A percentile compares a stretch with the other conserved stretches of the same genome.
These are phyloP conservation scores for Aspergillus luchuensis DNA, from an alignment of 2,329 filamentous ascomycete genomes.

Conservation along the genomic window DNA sequence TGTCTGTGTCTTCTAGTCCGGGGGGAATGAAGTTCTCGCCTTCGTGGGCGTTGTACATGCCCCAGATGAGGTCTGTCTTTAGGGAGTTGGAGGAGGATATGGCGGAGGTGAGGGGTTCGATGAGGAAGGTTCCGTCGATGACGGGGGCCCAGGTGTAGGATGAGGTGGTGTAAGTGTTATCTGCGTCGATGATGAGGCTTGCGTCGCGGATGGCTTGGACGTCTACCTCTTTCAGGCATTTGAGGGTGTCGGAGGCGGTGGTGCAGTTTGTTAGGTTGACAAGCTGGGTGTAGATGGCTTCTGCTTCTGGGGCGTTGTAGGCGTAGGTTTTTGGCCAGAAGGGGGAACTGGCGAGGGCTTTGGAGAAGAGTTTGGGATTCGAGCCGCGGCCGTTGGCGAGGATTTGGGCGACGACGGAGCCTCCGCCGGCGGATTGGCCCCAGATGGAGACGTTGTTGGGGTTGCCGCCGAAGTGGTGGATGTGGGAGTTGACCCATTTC, in stretches of 20 bases:
- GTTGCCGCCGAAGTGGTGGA: conserved; percentile 58
- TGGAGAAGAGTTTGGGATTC: conserved; percentile 50
- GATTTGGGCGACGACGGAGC: conserved; percentile 41
- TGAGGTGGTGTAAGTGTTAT: conserved; percentile 57
- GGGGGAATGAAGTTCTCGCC: conserved; percentile 63
- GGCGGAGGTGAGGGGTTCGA: conserved; percentile 49
- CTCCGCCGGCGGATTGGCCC: conserved; percentile 60
- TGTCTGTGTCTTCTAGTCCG: conserved; percentile 43
- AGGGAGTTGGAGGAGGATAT: conserved; percentile 38
- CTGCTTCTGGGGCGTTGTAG: conserved; percentile 54
- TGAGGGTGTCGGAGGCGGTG: conserved; percentile 47
- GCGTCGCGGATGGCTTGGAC: conserved; percentile 58
- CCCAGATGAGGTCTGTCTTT: conserved; percentile 52
- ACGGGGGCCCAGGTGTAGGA: conserved; percentile 64
- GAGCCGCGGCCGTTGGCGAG: conserved; percentile 52
- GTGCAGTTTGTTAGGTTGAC: conserved; percentile 53
- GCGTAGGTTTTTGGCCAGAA: conserved; percentile 63
- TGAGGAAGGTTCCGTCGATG: conserved; percentile 59
- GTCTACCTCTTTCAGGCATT: conserved; percentile 58
- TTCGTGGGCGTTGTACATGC: conserved; percentile 65
- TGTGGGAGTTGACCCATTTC: conserved; percentile 57
- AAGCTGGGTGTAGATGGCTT: conserved; percentile 54
- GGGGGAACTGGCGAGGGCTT: conserved; percentile 56
- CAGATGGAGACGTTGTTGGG: conserved; percentile 55
- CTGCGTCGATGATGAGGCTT: conserved; percentile 51